A percentile compares a stretch with the other conserved stretches of the same genome.
Evolutionary conservation across 768 basidiomycete species (phyloP).

Genomic region (Kwoniella dendrophila): DNA sequence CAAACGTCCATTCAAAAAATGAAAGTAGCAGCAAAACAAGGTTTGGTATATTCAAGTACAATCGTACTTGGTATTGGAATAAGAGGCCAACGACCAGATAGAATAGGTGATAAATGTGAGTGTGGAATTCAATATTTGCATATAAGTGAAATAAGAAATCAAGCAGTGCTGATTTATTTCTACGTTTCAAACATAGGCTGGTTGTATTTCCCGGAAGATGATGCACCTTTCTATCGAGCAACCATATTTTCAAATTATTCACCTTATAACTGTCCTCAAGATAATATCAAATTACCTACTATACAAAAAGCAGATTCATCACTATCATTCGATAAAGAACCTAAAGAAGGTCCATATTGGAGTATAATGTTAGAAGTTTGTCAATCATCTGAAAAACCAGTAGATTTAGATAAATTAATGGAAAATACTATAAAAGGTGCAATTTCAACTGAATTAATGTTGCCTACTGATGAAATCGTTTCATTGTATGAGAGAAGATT

Average conservation of each 20-base stretch:
- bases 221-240: conserved; percentile 58
- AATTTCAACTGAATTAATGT: conserved; percentile 52
- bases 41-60: conserved; percentile 55
- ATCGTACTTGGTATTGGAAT: conserved; percentile 58
- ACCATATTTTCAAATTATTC: conserved; percentile 59
- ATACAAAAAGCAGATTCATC: conserved; percentile 54
- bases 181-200: conserved; percentile 32
- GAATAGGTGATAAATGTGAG: conserved; percentile 57
- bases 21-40: conserved; percentile 32
- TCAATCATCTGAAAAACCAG: conserved; percentile 55
- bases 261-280: conserved; percentile 53
- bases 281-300: conserved; percentile 46
- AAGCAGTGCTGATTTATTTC: neutral
- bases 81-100: conserved; percentile 53
- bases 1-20: conserved; percentile 23
- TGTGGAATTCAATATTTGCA: neutral
- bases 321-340: conserved; percentile 29
- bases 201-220: conserved; percentile 55
- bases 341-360: conserved; percentile 55
- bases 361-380: conserved; percentile 58
- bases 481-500: conserved; percentile 55
- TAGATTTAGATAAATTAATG: conserved; percentile 54
- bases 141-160: neutral
- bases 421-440: conserved; percentile 56
- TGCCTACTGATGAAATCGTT: conserved; percentile 56